These are phyloP conservation scores for Pseudocercospora fuligena DNA, from an alignment of 2,329 filamentous ascomycete species.

Conservation along the genomic window DNA sequence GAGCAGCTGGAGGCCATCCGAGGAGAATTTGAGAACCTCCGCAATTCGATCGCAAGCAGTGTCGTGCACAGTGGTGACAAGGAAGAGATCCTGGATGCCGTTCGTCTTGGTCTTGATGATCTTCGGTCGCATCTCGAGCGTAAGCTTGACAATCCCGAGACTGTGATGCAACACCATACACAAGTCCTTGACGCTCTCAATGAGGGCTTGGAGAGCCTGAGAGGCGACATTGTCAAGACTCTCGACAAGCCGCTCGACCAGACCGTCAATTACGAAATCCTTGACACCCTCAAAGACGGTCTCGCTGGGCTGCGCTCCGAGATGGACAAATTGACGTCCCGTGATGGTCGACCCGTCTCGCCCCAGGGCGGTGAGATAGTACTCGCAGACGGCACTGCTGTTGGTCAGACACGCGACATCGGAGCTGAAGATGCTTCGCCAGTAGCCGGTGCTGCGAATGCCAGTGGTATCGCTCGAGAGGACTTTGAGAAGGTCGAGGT, in stretches of 20 bases:
- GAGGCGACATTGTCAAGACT: conserved; percentile 74
- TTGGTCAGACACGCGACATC: conserved; percentile 44
- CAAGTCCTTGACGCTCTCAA: conserved; percentile 67
- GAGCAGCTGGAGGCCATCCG: conserved; percentile 60
- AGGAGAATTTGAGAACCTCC: conserved; percentile 56
- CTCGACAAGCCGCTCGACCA: conserved; percentile 80
- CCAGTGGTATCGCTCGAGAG: conserved; percentile 61
- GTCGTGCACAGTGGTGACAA: conserved; percentile 49
- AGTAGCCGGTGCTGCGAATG: conserved; percentile 24
- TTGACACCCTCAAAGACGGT: conserved; percentile 84
- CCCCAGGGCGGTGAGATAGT: conserved; percentile 60
- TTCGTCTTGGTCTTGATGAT: conserved; percentile 56
- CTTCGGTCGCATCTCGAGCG: conserved; percentile 55
- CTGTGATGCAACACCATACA: conserved; percentile 54
- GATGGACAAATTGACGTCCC: conserved; percentile 75
- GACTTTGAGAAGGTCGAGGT: conserved; percentile 87
- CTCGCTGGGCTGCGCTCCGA: conserved; percentile 76
- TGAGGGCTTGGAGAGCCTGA: conserved; percentile 74
- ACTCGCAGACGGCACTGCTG: conserved; percentile 59
- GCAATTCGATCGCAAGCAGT: conserved; percentile 47
- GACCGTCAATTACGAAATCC: conserved; percentile 84
- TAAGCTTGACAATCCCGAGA: conserved; percentile 60
- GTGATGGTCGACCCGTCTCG: conserved; percentile 46
- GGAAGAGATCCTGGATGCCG: conserved; percentile 55
- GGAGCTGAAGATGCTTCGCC: conserved; percentile 47